Conservation (phyloP, 495 filamentous ascomycete genomes). For the Penicillium cosmopolitanum region DNA sequence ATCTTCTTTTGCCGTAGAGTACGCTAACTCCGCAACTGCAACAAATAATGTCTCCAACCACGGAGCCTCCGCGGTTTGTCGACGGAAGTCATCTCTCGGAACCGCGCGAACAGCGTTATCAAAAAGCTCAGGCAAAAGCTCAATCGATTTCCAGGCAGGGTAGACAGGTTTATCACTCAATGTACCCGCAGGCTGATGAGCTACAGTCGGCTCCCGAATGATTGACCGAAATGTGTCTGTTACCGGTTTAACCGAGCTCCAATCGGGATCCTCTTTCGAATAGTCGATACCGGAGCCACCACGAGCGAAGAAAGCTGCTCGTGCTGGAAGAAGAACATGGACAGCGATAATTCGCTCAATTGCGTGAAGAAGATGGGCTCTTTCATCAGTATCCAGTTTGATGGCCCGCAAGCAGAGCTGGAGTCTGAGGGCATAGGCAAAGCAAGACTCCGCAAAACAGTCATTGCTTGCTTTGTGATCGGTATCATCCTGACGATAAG, state of each 20-base stretch:
- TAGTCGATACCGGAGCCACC: conserved; percentile 52
- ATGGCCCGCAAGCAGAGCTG: conserved; percentile 37
- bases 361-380: conserved; percentile 39
- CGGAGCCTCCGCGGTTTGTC: conserved; percentile 58
- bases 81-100: conserved; percentile 56
- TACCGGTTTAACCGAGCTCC: conserved; percentile 49
- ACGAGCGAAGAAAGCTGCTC: conserved; percentile 53
- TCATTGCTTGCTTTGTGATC: conserved; percentile 48
- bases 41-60: conserved; percentile 73
- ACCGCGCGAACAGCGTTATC: conserved; percentile 57
- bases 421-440: conserved; percentile 43
- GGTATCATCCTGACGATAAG: conserved; percentile 40
- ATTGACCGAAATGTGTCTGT: conserved; percentile 46
- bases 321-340: conserved; percentile 72
- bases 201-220: conserved; percentile 30
- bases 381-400: conserved; percentile 45
- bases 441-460: conserved; percentile 44
- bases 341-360: conserved; percentile 68
- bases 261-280: conserved; percentile 47
- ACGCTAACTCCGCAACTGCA: conserved; percentile 51
- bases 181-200: conserved; percentile 12
- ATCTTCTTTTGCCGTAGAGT: conserved; percentile 43
- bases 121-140: conserved; percentile 32
- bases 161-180: conserved; percentile 17
- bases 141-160: conserved; percentile 35